Base-by-base conservation (phyloP, 768 basidiomycete species). In the Leccinum ochraceum region DNA sequence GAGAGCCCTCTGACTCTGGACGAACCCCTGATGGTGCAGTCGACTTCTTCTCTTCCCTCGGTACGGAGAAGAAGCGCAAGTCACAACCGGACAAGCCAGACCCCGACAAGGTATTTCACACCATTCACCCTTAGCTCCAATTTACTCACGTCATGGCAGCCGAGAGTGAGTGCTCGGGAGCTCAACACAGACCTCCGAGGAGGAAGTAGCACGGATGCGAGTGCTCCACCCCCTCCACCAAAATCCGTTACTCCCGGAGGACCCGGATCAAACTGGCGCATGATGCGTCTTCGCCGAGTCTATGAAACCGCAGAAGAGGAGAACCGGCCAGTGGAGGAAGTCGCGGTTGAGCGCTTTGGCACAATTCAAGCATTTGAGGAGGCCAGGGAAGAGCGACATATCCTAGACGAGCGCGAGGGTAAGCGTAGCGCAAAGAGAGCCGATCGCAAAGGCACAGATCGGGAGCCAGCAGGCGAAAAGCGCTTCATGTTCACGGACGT, bases 211-310 rank as follows among this genome's bases (percentile, higher is more conserved):
- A 71, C 78, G 26, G 74, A 83, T 59, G 71, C 77, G 13, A 76
- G 79, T 54, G 77, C 48, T 17, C 64, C 68, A 2, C 72, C 76
- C 39, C 76, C 79, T 53, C 74, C 22, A 16, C 36, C 81, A 6
- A 85, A 82, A 71, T 69, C 83, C 22, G 72, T 78, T 57, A 85
- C 83, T 0, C 93, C 94, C 0, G 96, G 96, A 3, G 94, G 94
- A 2, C 90, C 95, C 5, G 96, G 96, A 11, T 94, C 93, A 3
- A 87, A 86, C 70, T 99, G 97, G 96, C 87, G 97, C 16, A 98
- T 98, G 97, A 94, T 92, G 88, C 94, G 95, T 67, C 84, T 99
- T 0, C 85, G 88, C 44, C 83, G 92, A 16, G 89, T 94, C 1
- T 95, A 93, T 69, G 96, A 98, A 71, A 83, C 90, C 3, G 94